Evolutionary conservation across 2,329 filamentous ascomycete species (phyloP), one percentile per base, ranked within the genome.

Genomic region (Nemania serpens): DNA sequence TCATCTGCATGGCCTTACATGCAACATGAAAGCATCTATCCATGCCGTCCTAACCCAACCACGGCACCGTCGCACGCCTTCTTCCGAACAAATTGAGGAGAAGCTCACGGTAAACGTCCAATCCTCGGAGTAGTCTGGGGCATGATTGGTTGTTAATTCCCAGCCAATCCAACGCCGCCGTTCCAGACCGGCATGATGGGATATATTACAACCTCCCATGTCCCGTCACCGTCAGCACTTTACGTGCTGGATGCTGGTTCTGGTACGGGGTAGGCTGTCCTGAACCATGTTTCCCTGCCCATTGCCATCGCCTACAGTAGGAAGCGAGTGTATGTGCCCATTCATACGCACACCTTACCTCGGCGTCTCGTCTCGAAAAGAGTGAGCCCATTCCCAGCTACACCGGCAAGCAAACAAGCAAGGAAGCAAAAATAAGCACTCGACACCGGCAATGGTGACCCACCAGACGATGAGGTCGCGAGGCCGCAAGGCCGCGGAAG

Each of bases 11-110:
- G 50, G 9, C 29, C 42, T 13, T 52, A 50, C 36, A 45, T 48
- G 41, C 49, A 34, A 50, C 36, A 45, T 48, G 41, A 46, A 34
- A 4, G 45, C 37, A 25, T 47, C 43, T 33, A 34, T 22, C 22
- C 47, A 11, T 17, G 25, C 25, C 25, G 4, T 20, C 41, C 17
- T 43, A 29, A 29, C 42, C 56, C 56, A 59, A 55, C 58, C 39
- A 58, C 56, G 54, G 48, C 46, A 57, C 55, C 53, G 57, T 48
- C 37, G 46, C 25, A 58, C 57, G 55, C 50, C 62, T 60, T 55
- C 51, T 65, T 70, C 57, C 51, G 67, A 64, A 50, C 43, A 55
- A n/a, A n/a, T n/a, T 64, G 63, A 66, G 64, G 62, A 66, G 63
- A 41, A 53, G 22, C n/a, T 51, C 47, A 52, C 54, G 34, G 50